A percentile compares a stretch with the other conserved stretches of the same genome.
phyloP scores from a whole-genome alignment of 2,329 filamentous ascomycete genomes.

The Colletotrichum endophyticum region DNA sequence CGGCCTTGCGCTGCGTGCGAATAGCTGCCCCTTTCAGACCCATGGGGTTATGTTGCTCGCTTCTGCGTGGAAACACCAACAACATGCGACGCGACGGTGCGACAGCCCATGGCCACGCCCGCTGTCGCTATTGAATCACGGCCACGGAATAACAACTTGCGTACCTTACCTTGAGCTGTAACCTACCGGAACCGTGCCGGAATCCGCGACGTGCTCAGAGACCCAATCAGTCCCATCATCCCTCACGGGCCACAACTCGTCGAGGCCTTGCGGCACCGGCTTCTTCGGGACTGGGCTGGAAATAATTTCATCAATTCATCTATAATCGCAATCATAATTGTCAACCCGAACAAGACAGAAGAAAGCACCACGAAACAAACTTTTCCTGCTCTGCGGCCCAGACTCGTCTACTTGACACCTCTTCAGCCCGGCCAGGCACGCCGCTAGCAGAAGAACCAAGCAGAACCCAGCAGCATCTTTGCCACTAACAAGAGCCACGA shows the following conservation, averaged over 20 bases:
- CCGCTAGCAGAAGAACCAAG: background rate
- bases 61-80: background rate
- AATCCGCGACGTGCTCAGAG: background rate
- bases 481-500: background rate
- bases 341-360: background rate
- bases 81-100: background rate
- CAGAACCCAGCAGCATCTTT: background rate
- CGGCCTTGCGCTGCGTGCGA: background rate
- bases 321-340: background rate
- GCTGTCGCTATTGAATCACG: background rate
- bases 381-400: background rate
- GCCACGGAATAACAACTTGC: background rate
- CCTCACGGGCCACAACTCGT: background rate
- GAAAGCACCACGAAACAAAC: slow-evolving; percentile 3
- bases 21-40: background rate
- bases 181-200: background rate
- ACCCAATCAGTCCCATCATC: background rate
- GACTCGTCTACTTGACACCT: slow-evolving; percentile 3
- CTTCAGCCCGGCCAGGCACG: slow-evolving; percentile 2
- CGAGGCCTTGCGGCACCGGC: background rate
- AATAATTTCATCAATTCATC: background rate
- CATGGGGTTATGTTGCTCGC: background rate
- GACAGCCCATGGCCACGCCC: background rate
- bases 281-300: background rate
- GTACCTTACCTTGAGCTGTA: background rate